These are phyloP conservation scores for Maudiozyma saulgeensis DNA, from an alignment of 805 yeast species.

Conservation along the genomic window DNA sequence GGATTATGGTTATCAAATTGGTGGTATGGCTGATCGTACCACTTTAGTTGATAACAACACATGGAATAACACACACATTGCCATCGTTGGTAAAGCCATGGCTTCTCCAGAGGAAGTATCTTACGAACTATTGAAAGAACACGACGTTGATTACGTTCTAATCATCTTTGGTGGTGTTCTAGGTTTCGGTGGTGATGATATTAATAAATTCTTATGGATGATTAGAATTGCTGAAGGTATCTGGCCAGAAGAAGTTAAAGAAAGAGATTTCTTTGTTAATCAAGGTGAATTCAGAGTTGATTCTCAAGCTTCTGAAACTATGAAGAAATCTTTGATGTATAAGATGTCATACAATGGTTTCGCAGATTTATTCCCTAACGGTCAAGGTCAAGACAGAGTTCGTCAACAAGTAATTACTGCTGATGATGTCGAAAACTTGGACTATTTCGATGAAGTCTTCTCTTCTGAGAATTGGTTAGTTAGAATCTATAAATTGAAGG, in stretches of 20 bases:
- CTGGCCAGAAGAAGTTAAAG: constrained; percentile 97
- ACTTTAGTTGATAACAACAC: constrained; percentile 97
- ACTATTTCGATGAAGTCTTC: constrained; percentile 84
- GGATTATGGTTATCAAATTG: constrained; percentile 99
- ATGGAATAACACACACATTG: constrained; percentile 98
- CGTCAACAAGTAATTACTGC: constrained; percentile 69
- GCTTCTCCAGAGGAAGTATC: constrained; percentile 79
- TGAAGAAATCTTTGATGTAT: constrained; percentile 88
- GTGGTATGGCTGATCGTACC: constrained; percentile 99
- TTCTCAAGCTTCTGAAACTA: constrained; percentile 66
- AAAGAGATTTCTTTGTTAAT: constrained; percentile 72
- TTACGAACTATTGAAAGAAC: constrained; percentile 77
- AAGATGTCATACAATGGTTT: constrained; percentile 88
- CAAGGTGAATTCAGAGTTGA: constrained; percentile 87
- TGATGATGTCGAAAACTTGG: constrained; percentile 43
- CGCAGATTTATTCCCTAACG: constrained; percentile 52
- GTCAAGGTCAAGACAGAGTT: constrained; percentile 71
- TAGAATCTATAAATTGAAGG: constrained; percentile 85
- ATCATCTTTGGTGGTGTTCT: constrained; percentile 89
- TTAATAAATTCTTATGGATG: constrained; percentile 98
- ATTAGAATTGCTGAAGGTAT: constrained; percentile 96
- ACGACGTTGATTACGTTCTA: constrained; percentile 90
- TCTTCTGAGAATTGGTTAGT: constrained; percentile 96
- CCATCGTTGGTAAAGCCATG: constrained; percentile 98
- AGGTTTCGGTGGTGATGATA: constrained; percentile 93